Evolutionary conservation across 257 asterid species (phyloP), one percentile per base, ranked within the genome.

Genomic region (Penstemon eatonii): DNA sequence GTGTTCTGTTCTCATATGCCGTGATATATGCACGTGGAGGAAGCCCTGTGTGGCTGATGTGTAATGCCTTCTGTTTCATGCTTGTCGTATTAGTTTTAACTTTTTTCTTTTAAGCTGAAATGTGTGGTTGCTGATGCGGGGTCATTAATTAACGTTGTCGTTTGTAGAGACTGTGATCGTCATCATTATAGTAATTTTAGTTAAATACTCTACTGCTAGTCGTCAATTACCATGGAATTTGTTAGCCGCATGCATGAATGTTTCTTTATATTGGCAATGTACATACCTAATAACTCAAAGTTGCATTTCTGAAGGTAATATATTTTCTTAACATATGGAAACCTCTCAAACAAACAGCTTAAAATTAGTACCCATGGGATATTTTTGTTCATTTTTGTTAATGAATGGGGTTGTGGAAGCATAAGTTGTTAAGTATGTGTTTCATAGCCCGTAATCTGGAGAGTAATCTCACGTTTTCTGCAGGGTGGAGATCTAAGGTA

Each of bases 401-500:
- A 9, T 38, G 15, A 55, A 56, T 42, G 60, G 39, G 59, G 45
- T 38, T 36, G 45, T 33, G 72, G 64, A 56, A 39, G 38, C 60
- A 62, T 12, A 44, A 55, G 8, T 43, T 37, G 52, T 3, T 5
- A 7, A 15, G 9, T 65, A 8, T 11, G 11, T 8, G 44, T 5
- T 38, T 37, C 45, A 44, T 45, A 43, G 54, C 55, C 60, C 11
- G 19, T 15, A 15, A 57, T 41, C 49, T 67, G 69, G 33, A 61
- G 62, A 47, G 36, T 63, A 18, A 63, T 36, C 68, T 46, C 3
- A 7, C 47, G 43, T 59, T 46, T 64, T 75, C 51, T 85, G 86
- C 89, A 93, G 97, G 94, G 96, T 73, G 94, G 97, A 56, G 92
- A 88, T 71, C 81, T 90, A 78, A 85, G 98, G 78, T 93, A 81